Evolutionary conservation across 2,329 filamentous ascomycete genomes (phyloP).

Genomic region (Ustilaginoidea virens): DNA sequence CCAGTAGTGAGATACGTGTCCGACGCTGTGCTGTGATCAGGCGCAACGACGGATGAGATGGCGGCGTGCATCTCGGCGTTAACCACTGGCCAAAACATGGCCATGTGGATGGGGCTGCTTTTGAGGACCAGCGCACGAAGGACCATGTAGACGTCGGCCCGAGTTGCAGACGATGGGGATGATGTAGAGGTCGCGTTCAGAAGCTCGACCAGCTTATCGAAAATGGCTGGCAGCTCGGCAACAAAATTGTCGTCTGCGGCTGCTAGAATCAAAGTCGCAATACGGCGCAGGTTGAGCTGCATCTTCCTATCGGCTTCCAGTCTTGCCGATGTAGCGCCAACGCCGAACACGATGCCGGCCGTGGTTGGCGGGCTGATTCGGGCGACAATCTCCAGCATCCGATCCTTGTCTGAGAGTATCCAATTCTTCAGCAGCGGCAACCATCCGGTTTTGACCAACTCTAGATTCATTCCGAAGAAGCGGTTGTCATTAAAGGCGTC

Average conservation of each 20-base stretch:
- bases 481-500: slow-evolving; percentile 84
- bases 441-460: slow-evolving; percentile 60
- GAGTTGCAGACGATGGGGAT: slow-evolving; percentile 78
- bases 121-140: slow-evolving; percentile 69
- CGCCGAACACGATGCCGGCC: slow-evolving; percentile 95
- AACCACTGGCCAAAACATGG: slow-evolving; percentile 77
- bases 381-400: slow-evolving; percentile 63
- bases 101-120: slow-evolving; percentile 64
- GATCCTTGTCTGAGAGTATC: slow-evolving; percentile 74
- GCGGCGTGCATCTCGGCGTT: slow-evolving; percentile 74
- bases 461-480: slow-evolving; percentile 60
- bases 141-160: slow-evolving; percentile 81
- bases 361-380: slow-evolving; percentile 75
- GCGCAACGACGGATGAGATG: slow-evolving; percentile 56
- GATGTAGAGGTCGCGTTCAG: slow-evolving; percentile 71
- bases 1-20: slow-evolving; percentile 65
- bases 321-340: slow-evolving; percentile 82
- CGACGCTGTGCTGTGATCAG: slow-evolving; percentile 43
- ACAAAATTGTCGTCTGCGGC: slow-evolving; percentile 67
- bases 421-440: slow-evolving; percentile 72
- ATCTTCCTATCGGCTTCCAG: slow-evolving; percentile 91
- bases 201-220: slow-evolving; percentile 78
- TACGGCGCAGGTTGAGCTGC: slow-evolving; percentile 74
- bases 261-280: slow-evolving; percentile 66
- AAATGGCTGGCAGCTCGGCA: slow-evolving; percentile 53